Conservation (phyloP, 139 green algal genomes). For the Pseudopediastrum boryanum region DNA sequence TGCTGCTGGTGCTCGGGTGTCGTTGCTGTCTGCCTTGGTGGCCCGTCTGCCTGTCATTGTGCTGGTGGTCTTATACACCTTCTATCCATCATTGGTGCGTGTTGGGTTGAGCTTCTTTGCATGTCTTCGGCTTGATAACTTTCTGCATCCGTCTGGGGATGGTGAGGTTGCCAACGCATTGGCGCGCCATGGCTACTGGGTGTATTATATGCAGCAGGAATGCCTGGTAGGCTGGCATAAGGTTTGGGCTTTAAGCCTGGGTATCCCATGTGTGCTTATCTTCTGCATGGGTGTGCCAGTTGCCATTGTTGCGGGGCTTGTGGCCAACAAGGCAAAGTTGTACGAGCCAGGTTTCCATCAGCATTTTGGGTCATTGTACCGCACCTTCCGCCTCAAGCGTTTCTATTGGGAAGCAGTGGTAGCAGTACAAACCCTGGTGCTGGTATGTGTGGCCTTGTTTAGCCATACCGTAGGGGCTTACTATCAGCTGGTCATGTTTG, state of each 20-base stretch:
- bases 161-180: neutral
- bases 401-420: constrained; percentile 15
- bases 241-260: neutral
- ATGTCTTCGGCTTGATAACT: neutral
- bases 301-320: neutral
- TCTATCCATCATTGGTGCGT: neutral
- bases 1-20: neutral
- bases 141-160: no score
- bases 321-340: neutral
- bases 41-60: neutral
- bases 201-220: neutral
- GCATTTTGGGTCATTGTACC: constrained; percentile 13
- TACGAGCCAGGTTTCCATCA: neutral
- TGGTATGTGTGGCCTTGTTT: constrained; percentile 8
- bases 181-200: neutral
- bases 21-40: neutral
- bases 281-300: constrained; percentile 2
- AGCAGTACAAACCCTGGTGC: neutral
- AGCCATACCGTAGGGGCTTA: neutral
- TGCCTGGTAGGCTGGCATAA: constrained; percentile 9
- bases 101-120: constrained; percentile 9
- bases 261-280: neutral
- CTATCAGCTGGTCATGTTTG: constrained; percentile 9
- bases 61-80: constrained; percentile 6
- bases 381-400: neutral